Conservation (phyloP, 2,329 filamentous ascomycete genomes). For the Fusarium circinatum region DNA sequence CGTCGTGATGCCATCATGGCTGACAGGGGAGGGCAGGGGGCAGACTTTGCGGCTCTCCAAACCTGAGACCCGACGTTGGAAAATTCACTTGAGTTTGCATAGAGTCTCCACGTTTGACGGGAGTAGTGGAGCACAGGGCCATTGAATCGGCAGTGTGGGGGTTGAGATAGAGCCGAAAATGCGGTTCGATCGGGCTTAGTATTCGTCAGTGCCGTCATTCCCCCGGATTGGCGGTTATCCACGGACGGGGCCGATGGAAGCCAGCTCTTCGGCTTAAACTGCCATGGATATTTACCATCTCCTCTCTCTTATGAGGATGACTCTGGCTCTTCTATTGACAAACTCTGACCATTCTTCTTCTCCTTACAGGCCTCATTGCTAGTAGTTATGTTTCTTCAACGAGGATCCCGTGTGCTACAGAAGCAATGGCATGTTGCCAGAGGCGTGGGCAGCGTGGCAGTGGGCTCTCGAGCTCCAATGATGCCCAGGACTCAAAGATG, state of each 20-base stretch:
- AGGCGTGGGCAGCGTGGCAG: slow-evolving; percentile 50
- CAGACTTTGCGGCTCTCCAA: slow-evolving; percentile 22
- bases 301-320: slow-evolving; percentile 34
- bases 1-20: slow-evolving; percentile 47
- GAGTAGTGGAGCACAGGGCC: slow-evolving; percentile 32
- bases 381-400: slow-evolving; percentile 64
- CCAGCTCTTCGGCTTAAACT: slow-evolving; percentile 48
- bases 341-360: slow-evolving; percentile 27
- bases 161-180: slow-evolving; percentile 29
- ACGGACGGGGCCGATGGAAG: slow-evolving; percentile 47
- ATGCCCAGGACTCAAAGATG: slow-evolving; percentile 51
- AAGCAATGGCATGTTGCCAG: slow-evolving; percentile 62
- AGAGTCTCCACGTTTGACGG: slow-evolving; percentile 20
- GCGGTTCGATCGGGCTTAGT: slow-evolving; percentile 38
- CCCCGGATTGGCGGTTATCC: slow-evolving; percentile 53
- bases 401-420: slow-evolving; percentile 60
- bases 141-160: slow-evolving; percentile 34
- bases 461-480: slow-evolving; percentile 43
- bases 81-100: slow-evolving; percentile 28
- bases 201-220: slow-evolving; percentile 29
- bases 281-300: slow-evolving; percentile 33
- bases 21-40: slow-evolving; percentile 13
- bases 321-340: slow-evolving; percentile 16
- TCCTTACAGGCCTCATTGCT: slow-evolving; percentile 27
- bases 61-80: slow-evolving; percentile 19